Base-by-base conservation (phyloP, 108 stramenopile genomes). In the Chaetoceros muelleri region DNA sequence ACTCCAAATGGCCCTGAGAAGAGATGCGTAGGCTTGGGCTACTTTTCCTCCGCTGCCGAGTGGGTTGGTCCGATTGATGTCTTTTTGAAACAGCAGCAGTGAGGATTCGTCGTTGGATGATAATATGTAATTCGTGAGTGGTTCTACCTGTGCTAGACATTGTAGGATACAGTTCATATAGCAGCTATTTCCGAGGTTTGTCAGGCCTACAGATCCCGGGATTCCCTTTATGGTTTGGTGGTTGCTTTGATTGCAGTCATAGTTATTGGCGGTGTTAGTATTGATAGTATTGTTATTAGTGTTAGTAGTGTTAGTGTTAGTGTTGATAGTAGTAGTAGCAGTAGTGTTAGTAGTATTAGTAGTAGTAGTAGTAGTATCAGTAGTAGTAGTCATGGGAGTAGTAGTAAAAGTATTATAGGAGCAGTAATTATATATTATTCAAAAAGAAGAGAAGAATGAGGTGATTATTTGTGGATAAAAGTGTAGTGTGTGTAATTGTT, bases 171-270 rank as follows among this genome's bases (percentile, higher is more conserved):
- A 82, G 61, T 96, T 96, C 71, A 99, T 65, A 72, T 91, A 99
- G 62, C 98, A 98, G n/a, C 91, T 89, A 65, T 99, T 99, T 16
- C 98, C 98, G 8, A 99, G 77, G 65, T 99, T 99, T 28, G 73
- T 75, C 60, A 99, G 75, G 1, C 98, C 98, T 2, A 98, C 96
- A 10, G 75, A 71, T 22, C 95, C 96, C 54, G 84, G 77, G 34
- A 40, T 40, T 40, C 13, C 8, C 5, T 40, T 10, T 40, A 10
- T 40, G 8, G 8, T 13, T 13, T 10, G 34, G 34, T 5, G 34
- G 8, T 40, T 40, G 13, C 34, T 40, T 40, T 40, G 34, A 13
- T 5, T 10, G 34, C 13, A 40, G 34, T 5, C 13, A 13, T 13
- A 40, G 34, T 5, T 40, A 40, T 13, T 10, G 34, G 34, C 5